Base-by-base conservation (phyloP, 1,284 basidiomycete genomes). In the Wolfiporia cocos region DNA sequence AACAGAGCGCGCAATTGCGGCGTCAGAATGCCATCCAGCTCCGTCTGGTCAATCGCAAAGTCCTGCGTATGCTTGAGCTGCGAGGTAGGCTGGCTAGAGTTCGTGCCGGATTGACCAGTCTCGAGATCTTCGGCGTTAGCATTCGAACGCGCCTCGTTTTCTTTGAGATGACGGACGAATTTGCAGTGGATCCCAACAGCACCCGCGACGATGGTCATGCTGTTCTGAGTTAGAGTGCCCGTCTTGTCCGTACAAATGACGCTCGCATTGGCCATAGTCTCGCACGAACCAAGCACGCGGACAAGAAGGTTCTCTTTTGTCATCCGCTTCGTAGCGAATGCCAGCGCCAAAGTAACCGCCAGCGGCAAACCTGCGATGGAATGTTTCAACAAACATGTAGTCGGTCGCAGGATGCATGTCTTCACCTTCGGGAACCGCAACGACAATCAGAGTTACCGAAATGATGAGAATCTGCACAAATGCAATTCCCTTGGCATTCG, bases 221-320 rank as follows among this genome's bases (percentile, higher is more conserved):
- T 73, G 69, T 98, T 98, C 59, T 92, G 87, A 0, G 95, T 98
- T 20, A 93, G 80, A 5, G 92, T 88, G 37, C 90, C 90, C 1
- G 93, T 95, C 71, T 97, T 97, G 71, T 96, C 92, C 17, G 93
- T 97, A 68, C 93, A 97, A 21, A 97, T 78, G 48, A 97, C 94
- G 18, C 87, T 95, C 11, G 93, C 90, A 60, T 98, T 97, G 24
- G 90, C 95, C 94, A 98, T 99, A 5, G 92, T 98, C 71, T 98
- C 95, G 65, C 95, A 99, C 20, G 92, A 92, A 11, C 92, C 89
- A 26, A 99, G 78, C 2, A 98, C 86, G 50, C 95, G 92, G 15
- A 99, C 95, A 36, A 99, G 81, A 0, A 99, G 71, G 48, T 95
- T 95, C 63, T 93, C 88, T 58, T 85, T 78, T 15, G 93, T 92